Base-by-base conservation (phyloP, 2,329 filamentous ascomycete genomes). In the Aspergillus pseudoterreus region DNA sequence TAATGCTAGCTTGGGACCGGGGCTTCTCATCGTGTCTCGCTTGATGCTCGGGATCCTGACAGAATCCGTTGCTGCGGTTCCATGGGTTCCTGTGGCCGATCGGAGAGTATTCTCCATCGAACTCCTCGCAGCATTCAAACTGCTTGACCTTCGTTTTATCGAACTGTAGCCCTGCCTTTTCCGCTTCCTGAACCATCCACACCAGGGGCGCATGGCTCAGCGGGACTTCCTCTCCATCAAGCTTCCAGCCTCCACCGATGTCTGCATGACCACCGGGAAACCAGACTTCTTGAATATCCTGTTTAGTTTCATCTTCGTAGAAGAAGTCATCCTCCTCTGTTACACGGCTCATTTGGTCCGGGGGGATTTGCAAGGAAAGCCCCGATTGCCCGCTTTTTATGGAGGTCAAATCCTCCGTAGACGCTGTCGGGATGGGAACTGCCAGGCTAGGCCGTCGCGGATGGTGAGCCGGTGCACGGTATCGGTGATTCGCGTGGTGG, bases 251-350 rank as follows among this genome's bases (percentile, higher is more conserved):
- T 9, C 88, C 88, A 1, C 88, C 88, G 27, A 92, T 83, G 56
- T 92, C 88, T 1, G 83, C 88, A 56, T 95, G 89, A 10, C 85
- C 84, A 8, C 89, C 89, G 0, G 88, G 78, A 61, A 94, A 94
- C 74, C 74, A 76, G 8, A 92, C 81, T 62, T 94, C 89, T 53
- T 88, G 81, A 44, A 92, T 86, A 58, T 92, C 87, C 62, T 92
- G 88, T 1, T 78, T 75, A 0, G 51, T 52, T n/a, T 66, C 63
- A 12, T 71, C 64, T 12, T 73, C 69, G 14, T 63, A 63, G 3
- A 30, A 30, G 8, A 30, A 30, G 4, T 63, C 62, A 42, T 57
- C 58, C 10, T 67, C 60, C 11, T 57, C 50, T 4, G 51, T 59
- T 14, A 47, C 49, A 22, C 50, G 49, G 15, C 56, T 53, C 6